phyloP scores from a whole-genome alignment of 108 stramenopile genomes.

The Mediolabrus comicus region DNA sequence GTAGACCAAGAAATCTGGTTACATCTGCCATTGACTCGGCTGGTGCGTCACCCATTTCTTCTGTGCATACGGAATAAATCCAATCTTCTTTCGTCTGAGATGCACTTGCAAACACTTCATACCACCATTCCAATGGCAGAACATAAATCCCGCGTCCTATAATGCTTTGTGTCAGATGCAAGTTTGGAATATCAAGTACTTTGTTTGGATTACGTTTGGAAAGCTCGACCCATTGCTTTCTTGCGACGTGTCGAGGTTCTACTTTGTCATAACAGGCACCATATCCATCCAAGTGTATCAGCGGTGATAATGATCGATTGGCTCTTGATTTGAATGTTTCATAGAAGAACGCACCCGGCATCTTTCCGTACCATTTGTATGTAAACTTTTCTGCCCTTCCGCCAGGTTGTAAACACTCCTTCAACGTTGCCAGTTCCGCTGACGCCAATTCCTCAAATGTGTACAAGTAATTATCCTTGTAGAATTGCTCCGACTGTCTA shows the following conservation, averaged over 20 bases:
- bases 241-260: conserved; percentile 45
- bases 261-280: conserved; percentile 61
- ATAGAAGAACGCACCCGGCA: conserved; percentile 18
- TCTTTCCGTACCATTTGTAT: not conserved
- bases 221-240: conserved; percentile 68
- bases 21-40: conserved; percentile 52
- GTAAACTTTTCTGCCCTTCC: conserved; percentile 42
- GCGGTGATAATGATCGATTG: conserved; percentile 20
- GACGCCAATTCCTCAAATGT: conserved; percentile 75
- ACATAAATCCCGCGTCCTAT: conserved; percentile 73
- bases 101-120: conserved; percentile 40
- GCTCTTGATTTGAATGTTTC: conserved; percentile 32
- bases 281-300: conserved; percentile 77
- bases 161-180: conserved; percentile 68
- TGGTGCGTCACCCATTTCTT: conserved; percentile 57
- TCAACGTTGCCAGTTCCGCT: conserved; percentile 66
- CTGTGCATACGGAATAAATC: conserved; percentile 73
- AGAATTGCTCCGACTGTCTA: conserved; percentile 44
- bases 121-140: conserved; percentile 89
- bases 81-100: conserved; percentile 16
- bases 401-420: conserved; percentile 52
- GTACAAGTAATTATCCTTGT: conserved; percentile 54
- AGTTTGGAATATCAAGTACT: conserved; percentile 49
- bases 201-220: conserved; percentile 57
- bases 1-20: conserved; percentile 68